Evolutionary conservation across 1,284 basidiomycete genomes (phyloP).

Genomic region (Cryptococcus sp.): DNA sequence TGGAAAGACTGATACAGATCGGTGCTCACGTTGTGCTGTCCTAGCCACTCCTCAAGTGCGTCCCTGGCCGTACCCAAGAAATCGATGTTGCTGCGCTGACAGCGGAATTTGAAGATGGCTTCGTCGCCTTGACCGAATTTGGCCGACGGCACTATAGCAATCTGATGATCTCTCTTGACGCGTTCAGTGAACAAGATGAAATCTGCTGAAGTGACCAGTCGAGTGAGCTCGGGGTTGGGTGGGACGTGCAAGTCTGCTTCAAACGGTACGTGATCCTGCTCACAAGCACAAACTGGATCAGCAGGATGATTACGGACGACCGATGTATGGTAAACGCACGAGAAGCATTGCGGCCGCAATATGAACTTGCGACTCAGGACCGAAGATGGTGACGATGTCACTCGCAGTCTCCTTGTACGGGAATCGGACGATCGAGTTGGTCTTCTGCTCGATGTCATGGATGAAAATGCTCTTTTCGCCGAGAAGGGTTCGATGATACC

Average conservation of each 20-base stretch:
- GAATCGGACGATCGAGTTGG: constrained; percentile 90
- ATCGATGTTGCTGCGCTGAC: constrained; percentile 91
- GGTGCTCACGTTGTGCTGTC: constrained; percentile 70
- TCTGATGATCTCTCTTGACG: constrained; percentile 90
- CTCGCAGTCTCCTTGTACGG: constrained; percentile 93
- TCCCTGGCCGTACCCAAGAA: constrained; percentile 86
- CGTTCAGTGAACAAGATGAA: constrained; percentile 78
- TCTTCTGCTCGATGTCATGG: constrained; percentile 94
- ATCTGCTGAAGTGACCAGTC: constrained; percentile 73
- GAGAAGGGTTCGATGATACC: constrained; percentile 90
- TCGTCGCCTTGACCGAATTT: constrained; percentile 64
- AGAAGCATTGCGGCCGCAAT: constrained; percentile 95
- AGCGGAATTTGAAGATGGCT: constrained; percentile 87
- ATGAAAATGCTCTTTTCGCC: constrained; percentile 98
- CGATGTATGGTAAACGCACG: constrained; percentile 17
- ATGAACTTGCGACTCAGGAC: constrained; percentile 94
- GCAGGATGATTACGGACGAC: not conserved
- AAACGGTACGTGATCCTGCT: constrained; percentile 91
- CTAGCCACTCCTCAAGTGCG: constrained; percentile 87
- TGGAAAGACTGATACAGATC: constrained; percentile 33
- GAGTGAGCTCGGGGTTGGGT: constrained; percentile 73
- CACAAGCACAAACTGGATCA: not conserved
- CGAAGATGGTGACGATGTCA: constrained; percentile 78
- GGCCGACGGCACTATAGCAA: constrained; percentile 74
- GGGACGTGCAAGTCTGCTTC: constrained; percentile 94